phyloP scores from a whole-genome alignment of 768 basidiomycete species.

The Pulveroboletus ravenelii region DNA sequence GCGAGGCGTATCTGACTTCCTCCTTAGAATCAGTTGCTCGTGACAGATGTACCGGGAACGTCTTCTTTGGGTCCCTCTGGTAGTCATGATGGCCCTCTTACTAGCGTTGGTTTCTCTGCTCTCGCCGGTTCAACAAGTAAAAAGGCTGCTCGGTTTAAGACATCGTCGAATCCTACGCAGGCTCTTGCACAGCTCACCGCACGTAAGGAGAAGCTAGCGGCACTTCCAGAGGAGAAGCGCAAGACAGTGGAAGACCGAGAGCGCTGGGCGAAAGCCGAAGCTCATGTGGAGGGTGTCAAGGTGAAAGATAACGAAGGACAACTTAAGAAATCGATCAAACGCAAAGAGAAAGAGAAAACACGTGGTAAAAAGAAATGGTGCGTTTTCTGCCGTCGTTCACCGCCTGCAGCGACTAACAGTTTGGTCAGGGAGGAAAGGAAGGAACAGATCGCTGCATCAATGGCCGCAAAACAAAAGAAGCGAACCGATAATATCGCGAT shows the following conservation, averaged over 20 bases:
- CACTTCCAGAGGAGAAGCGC: constrained; percentile 79
- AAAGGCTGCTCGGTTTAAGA: constrained; percentile 54
- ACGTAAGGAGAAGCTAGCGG: constrained; percentile 71
- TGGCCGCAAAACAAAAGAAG: constrained; percentile 89
- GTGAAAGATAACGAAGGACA: constrained; percentile 80
- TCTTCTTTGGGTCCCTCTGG: constrained; percentile 19
- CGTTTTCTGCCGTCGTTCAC: constrained; percentile 20
- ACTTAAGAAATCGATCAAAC: constrained; percentile 90
- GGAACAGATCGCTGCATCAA: constrained; percentile 63
- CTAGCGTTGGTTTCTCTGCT: constrained; percentile 70
- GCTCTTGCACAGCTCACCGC: constrained; percentile 78
- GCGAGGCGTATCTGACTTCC: background rate
- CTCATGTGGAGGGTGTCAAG: constrained; percentile 85
- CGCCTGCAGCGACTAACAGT: background rate
- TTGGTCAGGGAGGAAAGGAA: constrained; percentile 80
- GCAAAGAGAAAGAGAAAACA: constrained; percentile 84
- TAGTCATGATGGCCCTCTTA: constrained; percentile 38
- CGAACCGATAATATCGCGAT: constrained; percentile 84
- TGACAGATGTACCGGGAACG: constrained; percentile 43
- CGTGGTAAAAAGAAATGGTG: constrained; percentile 87
- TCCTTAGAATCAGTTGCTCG: constrained; percentile 63
- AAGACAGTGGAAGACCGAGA: constrained; percentile 76
- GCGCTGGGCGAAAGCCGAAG: constrained; percentile 86
- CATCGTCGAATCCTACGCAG: constrained; percentile 75
- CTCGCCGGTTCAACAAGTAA: constrained; percentile 49